phyloP scores from a whole-genome alignment of 768 basidiomycete species.

The Agrocybe chaxingu region DNA sequence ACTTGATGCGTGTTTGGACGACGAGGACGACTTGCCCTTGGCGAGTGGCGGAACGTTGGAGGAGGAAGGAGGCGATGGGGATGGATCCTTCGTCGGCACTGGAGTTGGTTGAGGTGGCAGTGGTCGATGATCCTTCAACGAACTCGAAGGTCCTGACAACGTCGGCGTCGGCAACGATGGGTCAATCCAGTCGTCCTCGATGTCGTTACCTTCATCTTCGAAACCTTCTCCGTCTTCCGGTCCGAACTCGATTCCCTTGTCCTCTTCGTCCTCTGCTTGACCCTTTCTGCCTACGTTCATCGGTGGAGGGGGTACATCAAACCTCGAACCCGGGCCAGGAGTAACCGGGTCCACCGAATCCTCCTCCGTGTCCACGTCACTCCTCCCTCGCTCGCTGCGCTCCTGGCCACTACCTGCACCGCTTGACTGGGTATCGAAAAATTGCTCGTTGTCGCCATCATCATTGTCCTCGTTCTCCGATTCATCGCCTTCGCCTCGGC shows the following conservation, averaged over 20 bases:
- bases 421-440: constrained; percentile 50
- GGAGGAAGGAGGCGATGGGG: constrained; percentile 15
- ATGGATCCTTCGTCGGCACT: constrained; percentile 7
- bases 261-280: constrained; percentile 14
- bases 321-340: constrained; percentile 50
- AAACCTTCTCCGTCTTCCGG: constrained; percentile 28
- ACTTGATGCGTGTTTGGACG: constrained; percentile 2
- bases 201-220: constrained; percentile 49
- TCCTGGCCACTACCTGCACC: constrained; percentile 24
- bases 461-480: constrained; percentile 23
- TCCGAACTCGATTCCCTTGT: constrained; percentile 15
- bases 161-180: constrained; percentile 45
- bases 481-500: constrained; percentile 12
- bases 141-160: constrained; percentile 17
- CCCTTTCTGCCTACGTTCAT: constrained; percentile 22
- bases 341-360: constrained; percentile 70
- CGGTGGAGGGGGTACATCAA: constrained; percentile 27
- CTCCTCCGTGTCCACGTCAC: constrained; percentile 68
- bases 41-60: constrained; percentile 10
- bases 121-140: constrained; percentile 25
- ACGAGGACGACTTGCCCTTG: constrained; percentile 15
- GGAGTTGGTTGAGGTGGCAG: constrained; percentile 31
- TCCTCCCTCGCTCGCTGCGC: constrained; percentile 39
- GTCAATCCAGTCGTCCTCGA: constrained; percentile 68
- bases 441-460: constrained; percentile 41